Evolutionary conservation across 257 asterid species (phyloP).

Genomic region (Capsicum rhomboideum): DNA sequence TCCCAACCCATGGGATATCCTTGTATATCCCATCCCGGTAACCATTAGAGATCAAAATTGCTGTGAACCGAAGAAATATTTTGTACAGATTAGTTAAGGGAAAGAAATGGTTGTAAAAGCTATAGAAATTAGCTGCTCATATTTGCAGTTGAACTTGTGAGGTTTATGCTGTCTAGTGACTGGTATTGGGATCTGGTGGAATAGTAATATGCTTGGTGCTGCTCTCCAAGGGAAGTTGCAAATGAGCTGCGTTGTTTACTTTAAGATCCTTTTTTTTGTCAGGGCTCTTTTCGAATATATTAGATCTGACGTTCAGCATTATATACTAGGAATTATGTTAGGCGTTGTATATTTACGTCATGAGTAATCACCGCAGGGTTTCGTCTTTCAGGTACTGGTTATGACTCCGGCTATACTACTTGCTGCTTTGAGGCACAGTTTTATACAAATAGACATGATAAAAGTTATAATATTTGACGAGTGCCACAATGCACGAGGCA

Average conservation of each 20-base stretch:
- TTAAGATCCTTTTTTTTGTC: neutral
- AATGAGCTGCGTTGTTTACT: neutral
- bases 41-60: neutral
- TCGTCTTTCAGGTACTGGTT: slow-evolving; percentile 74
- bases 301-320: neutral
- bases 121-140: neutral
- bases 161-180: neutral
- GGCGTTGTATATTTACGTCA: neutral
- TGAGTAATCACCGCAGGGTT: neutral
- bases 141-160: neutral
- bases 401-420: slow-evolving; percentile 85
- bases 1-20: neutral
- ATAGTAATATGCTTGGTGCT: neutral
- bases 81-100: neutral
- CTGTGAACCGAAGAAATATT: neutral
- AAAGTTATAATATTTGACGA: slow-evolving; percentile 82
- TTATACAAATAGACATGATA: slow-evolving; percentile 43
- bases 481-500: slow-evolving; percentile 86
- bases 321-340: neutral
- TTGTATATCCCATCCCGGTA: neutral
- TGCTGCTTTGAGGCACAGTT: slow-evolving; percentile 62
- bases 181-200: neutral
- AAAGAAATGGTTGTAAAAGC: neutral
- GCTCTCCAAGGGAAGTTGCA: neutral
- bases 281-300: neutral